Evolutionary conservation across 2,329 filamentous ascomycete species (phyloP).

Genomic region (Aspergillus sp.): DNA sequence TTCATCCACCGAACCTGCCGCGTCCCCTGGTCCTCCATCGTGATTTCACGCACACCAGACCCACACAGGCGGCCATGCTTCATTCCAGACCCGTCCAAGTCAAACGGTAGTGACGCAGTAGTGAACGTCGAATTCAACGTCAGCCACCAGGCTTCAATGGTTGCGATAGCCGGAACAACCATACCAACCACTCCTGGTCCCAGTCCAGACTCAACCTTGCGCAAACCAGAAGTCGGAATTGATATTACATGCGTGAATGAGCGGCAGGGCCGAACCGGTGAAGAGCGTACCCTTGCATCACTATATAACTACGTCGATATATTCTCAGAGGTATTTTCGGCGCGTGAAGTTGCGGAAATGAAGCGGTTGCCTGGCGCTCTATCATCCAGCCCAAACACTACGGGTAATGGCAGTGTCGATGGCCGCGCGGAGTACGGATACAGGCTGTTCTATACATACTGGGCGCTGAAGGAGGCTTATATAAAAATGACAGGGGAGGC

Average conservation of each 20-base stretch:
- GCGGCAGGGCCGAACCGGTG: conserved; percentile 37
- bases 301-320: conserved; percentile 60
- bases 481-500: conserved; percentile 67
- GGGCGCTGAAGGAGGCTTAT: conserved; percentile 66
- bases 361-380: conserved; percentile 39
- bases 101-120: conserved; percentile 3
- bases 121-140: conserved; percentile 61
- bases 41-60: conserved; percentile 52
- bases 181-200: conserved; percentile 15
- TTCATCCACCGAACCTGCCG: conserved; percentile 57
- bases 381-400: not conserved
- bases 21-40: conserved; percentile 58
- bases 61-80: conserved; percentile 55
- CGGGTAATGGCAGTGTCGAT: not conserved
- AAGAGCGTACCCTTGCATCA: conserved; percentile 50
- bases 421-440: conserved; percentile 55
- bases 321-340: conserved; percentile 60
- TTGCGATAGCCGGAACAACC: conserved; percentile 56
- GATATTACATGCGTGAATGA: conserved; percentile 66
- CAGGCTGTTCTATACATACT: conserved; percentile 63
- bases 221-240: conserved; percentile 52
- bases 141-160: conserved; percentile 63
- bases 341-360: conserved; percentile 56
- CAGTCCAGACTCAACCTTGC: conserved; percentile 1
- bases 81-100: conserved; percentile 32